A percentile compares a stretch with the other conserved stretches of the same genome.
Evolutionary conservation across 2,329 filamentous ascomycete genomes (phyloP).

Genomic region (Plectosphaerella plurivora): DNA sequence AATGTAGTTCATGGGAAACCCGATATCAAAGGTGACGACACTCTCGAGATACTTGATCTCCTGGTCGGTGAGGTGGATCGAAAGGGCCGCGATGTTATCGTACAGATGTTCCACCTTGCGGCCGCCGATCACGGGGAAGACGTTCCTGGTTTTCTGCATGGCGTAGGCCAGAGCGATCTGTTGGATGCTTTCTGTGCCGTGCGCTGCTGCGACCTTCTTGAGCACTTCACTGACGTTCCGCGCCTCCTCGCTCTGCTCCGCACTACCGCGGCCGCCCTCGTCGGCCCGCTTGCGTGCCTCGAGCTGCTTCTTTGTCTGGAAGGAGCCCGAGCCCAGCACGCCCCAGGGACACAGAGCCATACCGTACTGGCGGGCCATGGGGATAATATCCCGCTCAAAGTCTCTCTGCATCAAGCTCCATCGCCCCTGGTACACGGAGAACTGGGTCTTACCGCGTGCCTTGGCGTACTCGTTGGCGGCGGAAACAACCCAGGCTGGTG

Average conservation of each 20-base stretch:
- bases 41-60: conserved; percentile 52
- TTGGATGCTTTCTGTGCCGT: conserved; percentile 52
- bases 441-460: conserved; percentile 27
- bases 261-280: conserved; percentile 29
- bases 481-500: conserved; percentile 33
- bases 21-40: conserved; percentile 47
- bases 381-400: conserved; percentile 36
- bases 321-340: conserved; percentile 47
- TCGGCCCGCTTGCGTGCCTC: conserved; percentile 24
- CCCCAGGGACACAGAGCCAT: conserved; percentile 57
- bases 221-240: conserved; percentile 51
- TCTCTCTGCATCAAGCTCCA: conserved; percentile 29
- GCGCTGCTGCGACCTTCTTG: conserved; percentile 52
- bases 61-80: conserved; percentile 40
- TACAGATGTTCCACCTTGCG: conserved; percentile 47
- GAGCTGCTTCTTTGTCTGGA: conserved; percentile 34
- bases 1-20: conserved; percentile 47
- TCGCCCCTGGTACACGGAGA: conserved; percentile 33
- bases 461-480: conserved; percentile 32
- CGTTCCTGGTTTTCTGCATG: conserved; percentile 44
- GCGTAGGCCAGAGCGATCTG: conserved; percentile 53
- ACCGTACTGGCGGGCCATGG: conserved; percentile 33
- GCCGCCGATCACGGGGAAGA: conserved; percentile 49
- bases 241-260: conserved; percentile 41
- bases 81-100: conserved; percentile 53